Evolutionary conservation across 345 rosid genomes (phyloP), one percentile per base, ranked within the genome.

Genomic region (Euphorbia lathyris): DNA sequence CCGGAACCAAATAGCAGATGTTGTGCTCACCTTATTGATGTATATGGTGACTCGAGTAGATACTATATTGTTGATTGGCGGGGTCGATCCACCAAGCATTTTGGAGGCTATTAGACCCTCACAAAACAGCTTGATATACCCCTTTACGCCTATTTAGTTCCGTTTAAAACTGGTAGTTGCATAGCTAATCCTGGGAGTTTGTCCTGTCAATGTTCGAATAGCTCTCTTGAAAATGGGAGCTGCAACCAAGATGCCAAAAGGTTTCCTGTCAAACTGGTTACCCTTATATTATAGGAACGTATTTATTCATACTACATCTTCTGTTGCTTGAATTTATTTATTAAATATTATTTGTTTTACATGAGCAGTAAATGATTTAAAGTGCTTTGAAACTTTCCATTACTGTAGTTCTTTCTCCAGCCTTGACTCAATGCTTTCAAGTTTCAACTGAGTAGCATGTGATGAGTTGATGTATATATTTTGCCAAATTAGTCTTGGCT

Each of bases 111-210:
- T 75, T 47, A 40, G 6, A 25, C 11, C 75, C 55, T 4, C 23
- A n/a, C 0, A 4, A 5, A 32, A 30, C 34, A 36, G 26, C 20
- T 0, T 1, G 0, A 79, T 75, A 19, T 78, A 9, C 45, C 68
- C 78, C 1, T 74, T 79, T 19, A 50, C 60, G 1, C 79, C 78
- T 30, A 12, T 53, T 34, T 79, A 74, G 48, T 79, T 52, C 82
- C 82, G 1, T 63, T 79, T 34, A 75, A 59, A 32, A 43, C 55
- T 8, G 26, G 75, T 5, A 74, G 73, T 16, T 78, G 82, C 20
- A 26, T 40, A 1, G 48, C 27, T 8, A 65, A 43, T 51, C 74
- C 74, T 0, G 73, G 23, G 34, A 55, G 26, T 14, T 63, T 58
- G 56, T 30, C 63, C 50, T 77, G 80, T 32, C 30, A 32, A 17